Evolutionary conservation across 202 grass and related monocot genomes (phyloP).

Genomic region (Carex arenaria): DNA sequence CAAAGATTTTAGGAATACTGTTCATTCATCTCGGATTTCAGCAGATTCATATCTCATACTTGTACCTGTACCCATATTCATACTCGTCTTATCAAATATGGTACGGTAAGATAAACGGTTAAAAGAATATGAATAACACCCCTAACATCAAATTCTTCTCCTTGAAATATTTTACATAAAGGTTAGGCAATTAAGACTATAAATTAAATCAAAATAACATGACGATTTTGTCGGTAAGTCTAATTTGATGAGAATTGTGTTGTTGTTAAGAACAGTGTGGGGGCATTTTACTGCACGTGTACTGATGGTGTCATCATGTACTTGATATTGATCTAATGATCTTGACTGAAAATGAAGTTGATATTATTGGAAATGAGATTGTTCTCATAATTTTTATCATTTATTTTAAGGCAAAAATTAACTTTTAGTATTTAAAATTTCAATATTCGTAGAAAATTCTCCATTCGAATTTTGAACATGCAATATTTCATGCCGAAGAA

Average conservation of each 20-base stretch:
- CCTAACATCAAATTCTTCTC: neutral
- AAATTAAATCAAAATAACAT: neutral
- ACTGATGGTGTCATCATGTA: neutral
- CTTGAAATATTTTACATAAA: neutral
- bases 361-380: neutral
- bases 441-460: too few relatives aligned
- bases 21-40: too few relatives aligned
- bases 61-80: too few relatives aligned
- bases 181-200: neutral
- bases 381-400: neutral
- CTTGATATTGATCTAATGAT: neutral
- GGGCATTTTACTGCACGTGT: neutral
- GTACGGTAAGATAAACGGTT: too few relatives aligned
- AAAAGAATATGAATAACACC: too few relatives aligned
- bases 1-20: too few relatives aligned
- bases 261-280: neutral
- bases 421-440: too few relatives aligned
- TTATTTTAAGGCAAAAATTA: too few relatives aligned
- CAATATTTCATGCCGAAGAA: too few relatives aligned
- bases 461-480: too few relatives aligned
- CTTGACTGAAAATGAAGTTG: neutral
- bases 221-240: neutral
- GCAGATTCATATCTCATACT: too few relatives aligned
- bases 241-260: neutral
- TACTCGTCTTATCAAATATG: too few relatives aligned